Evolutionary conservation across 768 basidiomycete species (phyloP).

Genomic region (Boletus fagicola): DNA sequence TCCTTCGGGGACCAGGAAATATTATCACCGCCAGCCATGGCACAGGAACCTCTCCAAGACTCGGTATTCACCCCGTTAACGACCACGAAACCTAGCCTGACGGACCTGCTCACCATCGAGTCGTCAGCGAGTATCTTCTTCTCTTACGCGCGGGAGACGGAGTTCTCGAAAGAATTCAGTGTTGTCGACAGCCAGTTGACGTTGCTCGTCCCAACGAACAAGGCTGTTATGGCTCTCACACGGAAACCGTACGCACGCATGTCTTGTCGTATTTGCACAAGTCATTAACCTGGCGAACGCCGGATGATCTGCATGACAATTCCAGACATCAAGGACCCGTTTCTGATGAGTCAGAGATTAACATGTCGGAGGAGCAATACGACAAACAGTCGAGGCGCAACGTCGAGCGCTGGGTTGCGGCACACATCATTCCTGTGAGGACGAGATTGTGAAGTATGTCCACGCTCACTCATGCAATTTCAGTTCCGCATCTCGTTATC

Average conservation of each 20-base stretch:
- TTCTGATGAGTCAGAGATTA: conserved; percentile 41
- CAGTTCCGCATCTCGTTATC: conserved; percentile 49
- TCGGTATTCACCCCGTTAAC: conserved; percentile 37
- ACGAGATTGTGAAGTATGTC: background rate
- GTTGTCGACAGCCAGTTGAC: conserved; percentile 41
- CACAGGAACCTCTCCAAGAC: conserved; percentile 3
- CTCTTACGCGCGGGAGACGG: conserved; percentile 73
- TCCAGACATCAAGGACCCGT: conserved; percentile 60
- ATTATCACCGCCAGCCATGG: conserved; percentile 20
- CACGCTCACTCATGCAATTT: background rate
- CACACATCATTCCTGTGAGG: conserved; percentile 79
- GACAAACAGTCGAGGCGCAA: conserved; percentile 60
- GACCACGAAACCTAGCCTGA: conserved; percentile 52
- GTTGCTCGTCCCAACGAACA: conserved; percentile 81
- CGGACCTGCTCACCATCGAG: conserved; percentile 79
- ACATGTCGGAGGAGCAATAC: conserved; percentile 66
- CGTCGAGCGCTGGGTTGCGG: conserved; percentile 77
- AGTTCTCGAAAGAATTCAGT: conserved; percentile 52
- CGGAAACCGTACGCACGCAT: conserved; percentile 84
- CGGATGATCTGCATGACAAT: background rate
- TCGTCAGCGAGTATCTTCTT: conserved; percentile 77
- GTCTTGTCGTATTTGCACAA: background rate
- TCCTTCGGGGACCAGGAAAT: conserved; percentile 30
- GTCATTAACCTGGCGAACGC: background rate
- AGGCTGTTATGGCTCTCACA: conserved; percentile 77